These are phyloP conservation scores for Sorghum bicolor DNA, from an alignment of 176 grass and related monocot genomes.

Conservation along the genomic window Sorghum_bicolor_NCBIv3 NC_012871.2:70607501-70608000, in stretches of 20 bases:
- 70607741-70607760: too few species aligned
- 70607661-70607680: background rate
- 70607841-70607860: background rate
- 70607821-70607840: background rate
- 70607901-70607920: too few species aligned
- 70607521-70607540: too few species aligned
- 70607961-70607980: too few species aligned
- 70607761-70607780: background rate
- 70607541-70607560: background rate
- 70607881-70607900: background rate
- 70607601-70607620: slow-evolving; percentile 17
- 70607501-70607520: background rate
- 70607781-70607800: background rate
- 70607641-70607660: slow-evolving; percentile 16
- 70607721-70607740: background rate
- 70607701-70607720: background rate
- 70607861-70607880: background rate
- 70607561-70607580: slow-evolving; percentile 39
- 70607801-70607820: background rate
- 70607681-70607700: background rate
- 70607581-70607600: slow-evolving; percentile 30
- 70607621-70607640: slow-evolving; percentile 5
- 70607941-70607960: too few species aligned
- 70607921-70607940: background rate
- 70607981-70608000: too few species aligned